Evolutionary conservation across 2,329 filamentous ascomycete genomes (phyloP).

Genomic region (Thielaviopsis euricoi): DNA sequence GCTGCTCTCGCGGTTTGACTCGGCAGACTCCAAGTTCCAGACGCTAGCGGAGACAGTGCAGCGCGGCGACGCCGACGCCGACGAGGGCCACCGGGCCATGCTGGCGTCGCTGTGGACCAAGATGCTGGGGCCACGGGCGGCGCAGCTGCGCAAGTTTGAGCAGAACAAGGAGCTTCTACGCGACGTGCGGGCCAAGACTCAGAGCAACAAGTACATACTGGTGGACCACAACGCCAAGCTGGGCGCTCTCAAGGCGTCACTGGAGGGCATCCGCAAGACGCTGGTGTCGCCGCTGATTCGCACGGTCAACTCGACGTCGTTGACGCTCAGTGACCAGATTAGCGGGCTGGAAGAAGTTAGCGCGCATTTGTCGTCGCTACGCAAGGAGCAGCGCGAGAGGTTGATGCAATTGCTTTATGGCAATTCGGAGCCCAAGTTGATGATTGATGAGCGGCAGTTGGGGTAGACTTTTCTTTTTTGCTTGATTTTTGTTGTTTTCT

Average conservation of each 20-base stretch:
- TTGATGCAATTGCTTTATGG: constrained; percentile 68
- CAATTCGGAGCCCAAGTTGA: constrained; percentile 18
- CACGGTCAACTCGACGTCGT: constrained; percentile 33
- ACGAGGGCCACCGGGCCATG: constrained; percentile 64
- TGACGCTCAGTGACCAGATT: constrained; percentile 75
- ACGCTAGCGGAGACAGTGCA: constrained; percentile 75
- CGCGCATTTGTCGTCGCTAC: constrained; percentile 55
- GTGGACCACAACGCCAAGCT: constrained; percentile 77
- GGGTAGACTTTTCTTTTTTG: neutral
- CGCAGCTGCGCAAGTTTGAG: constrained; percentile 73
- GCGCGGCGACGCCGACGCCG: constrained; percentile 67
- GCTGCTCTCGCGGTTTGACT: constrained; percentile 79
- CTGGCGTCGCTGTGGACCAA: constrained; percentile 75
- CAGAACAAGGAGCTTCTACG: constrained; percentile 69
- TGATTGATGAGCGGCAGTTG: constrained; percentile 18
- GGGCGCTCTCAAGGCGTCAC: constrained; percentile 66
- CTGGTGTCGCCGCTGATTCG: constrained; percentile 72
- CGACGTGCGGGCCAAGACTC: constrained; percentile 65
- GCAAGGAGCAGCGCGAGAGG: constrained; percentile 67
- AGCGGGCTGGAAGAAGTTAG: constrained; percentile 66
- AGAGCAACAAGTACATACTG: constrained; percentile 73
- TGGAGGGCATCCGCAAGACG: constrained; percentile 71
- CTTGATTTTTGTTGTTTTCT: neutral
- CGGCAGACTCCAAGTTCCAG: constrained; percentile 77
- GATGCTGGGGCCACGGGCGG: constrained; percentile 60